These are phyloP conservation scores for Phytophthora ramorum DNA, from an alignment of 352 stramenopile genomes.

Conservation along the genomic window DNA sequence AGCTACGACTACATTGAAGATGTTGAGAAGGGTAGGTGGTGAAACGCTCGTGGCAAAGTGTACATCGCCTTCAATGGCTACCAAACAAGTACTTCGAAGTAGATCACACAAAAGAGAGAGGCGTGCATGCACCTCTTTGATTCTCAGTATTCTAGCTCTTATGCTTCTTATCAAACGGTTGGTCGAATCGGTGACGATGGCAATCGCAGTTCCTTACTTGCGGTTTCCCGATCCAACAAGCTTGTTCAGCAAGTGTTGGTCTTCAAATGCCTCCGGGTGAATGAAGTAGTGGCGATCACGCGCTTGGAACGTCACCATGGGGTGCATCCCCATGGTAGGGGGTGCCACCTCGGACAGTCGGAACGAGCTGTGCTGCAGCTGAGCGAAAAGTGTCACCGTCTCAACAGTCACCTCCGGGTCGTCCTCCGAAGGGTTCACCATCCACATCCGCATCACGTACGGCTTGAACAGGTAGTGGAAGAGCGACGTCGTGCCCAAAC, in stretches of 20 bases:
- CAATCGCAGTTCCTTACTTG: constrained; percentile 11
- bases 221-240: constrained; percentile 31
- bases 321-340: constrained; percentile 74
- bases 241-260: constrained; percentile 66
- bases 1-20: constrained; percentile 88
- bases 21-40: constrained; percentile 62
- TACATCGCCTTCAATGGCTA: not conserved
- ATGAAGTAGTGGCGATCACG: constrained; percentile 78
- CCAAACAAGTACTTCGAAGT: not conserved
- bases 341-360: constrained; percentile 63
- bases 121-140: not conserved
- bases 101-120: not conserved
- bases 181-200: not conserved
- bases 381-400: constrained; percentile 76
- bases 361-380: constrained; percentile 60
- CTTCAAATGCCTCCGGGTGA: constrained; percentile 75
- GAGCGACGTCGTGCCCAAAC: constrained; percentile 79
- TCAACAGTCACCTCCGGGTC: constrained; percentile 67
- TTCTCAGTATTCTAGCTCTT: not conserved
- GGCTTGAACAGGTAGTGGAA: constrained; percentile 90
- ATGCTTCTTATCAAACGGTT: too few relatives aligned
- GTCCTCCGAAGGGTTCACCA: constrained; percentile 21
- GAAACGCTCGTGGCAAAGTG: constrained; percentile 8
- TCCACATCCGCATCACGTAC: constrained; percentile 87
- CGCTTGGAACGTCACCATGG: constrained; percentile 86